A percentile compares a stretch with the other conserved stretches of the same genome.
phyloP scores from a whole-genome alignment of 805 yeast species.

The Wickerhamia fluorescens region DNA sequence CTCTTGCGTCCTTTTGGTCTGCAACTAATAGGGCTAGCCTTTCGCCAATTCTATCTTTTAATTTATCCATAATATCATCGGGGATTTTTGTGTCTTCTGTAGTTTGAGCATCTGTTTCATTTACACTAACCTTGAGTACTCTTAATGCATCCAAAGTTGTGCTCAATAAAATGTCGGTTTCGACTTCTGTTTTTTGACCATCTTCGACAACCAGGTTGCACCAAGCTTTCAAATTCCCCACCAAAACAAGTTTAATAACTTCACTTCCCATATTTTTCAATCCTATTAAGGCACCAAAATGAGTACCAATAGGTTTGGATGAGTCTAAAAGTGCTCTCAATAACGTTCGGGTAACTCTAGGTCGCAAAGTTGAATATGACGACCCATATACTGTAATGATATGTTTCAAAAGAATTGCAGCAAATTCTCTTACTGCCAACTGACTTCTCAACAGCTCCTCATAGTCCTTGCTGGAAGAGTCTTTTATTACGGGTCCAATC shows the following conservation, averaged over 20 bases:
- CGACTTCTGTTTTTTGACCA: conserved; percentile 33
- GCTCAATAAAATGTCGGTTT: conserved; percentile 39
- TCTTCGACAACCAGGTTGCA: conserved; percentile 46
- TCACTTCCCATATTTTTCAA: conserved; percentile 79
- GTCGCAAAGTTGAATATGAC: conserved; percentile 81
- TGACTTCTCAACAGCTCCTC: conserved; percentile 27
- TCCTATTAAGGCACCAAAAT: conserved; percentile 87
- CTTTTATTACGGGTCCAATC: conserved; percentile 52
- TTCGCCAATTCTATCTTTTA: conserved; percentile 56
- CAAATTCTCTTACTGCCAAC: conserved; percentile 74
- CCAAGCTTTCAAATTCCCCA: conserved; percentile 87
- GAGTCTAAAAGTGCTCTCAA: conserved; percentile 85
- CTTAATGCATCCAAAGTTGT: conserved; percentile 47
- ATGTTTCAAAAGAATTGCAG: conserved; percentile 74
- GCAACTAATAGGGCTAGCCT: conserved; percentile 45
- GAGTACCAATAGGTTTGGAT: conserved; percentile 78
- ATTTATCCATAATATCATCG: conserved; percentile 30
- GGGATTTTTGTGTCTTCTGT: conserved; percentile 24
- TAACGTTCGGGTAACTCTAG: conserved; percentile 88
- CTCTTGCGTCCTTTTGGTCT: conserved; percentile 41
- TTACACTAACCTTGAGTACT: conserved; percentile 15
- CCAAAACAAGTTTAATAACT: conserved; percentile 72
- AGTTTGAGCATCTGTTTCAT: conserved; percentile 16
- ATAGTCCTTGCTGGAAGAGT: conserved; percentile 23
- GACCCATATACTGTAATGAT: conserved; percentile 77